A percentile compares a stretch with the other conserved stretches of the same genome.
These are phyloP conservation scores for Prinsepia uniflora DNA, from an alignment of 306 rosid genomes.

Conservation along the genomic window DNA sequence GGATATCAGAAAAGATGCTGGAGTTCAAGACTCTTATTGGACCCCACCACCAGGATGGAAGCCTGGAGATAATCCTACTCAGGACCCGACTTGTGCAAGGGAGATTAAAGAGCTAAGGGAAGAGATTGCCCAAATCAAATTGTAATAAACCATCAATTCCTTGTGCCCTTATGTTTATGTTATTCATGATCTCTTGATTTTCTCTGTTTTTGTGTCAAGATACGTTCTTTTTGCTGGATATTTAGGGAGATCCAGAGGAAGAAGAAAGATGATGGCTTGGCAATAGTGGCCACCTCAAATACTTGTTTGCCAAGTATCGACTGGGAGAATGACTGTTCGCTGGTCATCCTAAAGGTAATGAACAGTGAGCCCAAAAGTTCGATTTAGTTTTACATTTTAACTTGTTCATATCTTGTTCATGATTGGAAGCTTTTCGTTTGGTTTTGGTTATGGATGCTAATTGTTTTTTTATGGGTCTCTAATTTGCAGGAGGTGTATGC, in stretches of 20 bases:
- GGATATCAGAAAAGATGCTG: slow-evolving; percentile 60
- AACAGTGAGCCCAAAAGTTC: slow-evolving; percentile 26
- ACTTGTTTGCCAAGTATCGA: slow-evolving; percentile 35
- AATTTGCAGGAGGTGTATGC: slow-evolving; percentile 45
- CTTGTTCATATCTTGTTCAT: neutral
- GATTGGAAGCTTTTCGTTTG: neutral
- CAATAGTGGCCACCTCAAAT: slow-evolving; percentile 32
- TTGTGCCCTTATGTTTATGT: too few species aligned
- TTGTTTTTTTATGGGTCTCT: neutral
- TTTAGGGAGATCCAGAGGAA: slow-evolving; percentile 43
- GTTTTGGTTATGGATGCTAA: neutral
- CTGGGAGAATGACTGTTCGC: slow-evolving; percentile 35
- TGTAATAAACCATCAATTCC: slow-evolving; percentile 23
- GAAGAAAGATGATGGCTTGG: slow-evolving; percentile 44
- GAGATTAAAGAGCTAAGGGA: slow-evolving; percentile 50
- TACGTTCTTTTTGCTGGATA: neutral
- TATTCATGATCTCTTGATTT: neutral
- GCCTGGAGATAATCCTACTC: slow-evolving; percentile 67
- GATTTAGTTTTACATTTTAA: neutral
- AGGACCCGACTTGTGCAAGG: slow-evolving; percentile 43
- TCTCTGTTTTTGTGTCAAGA: neutral
- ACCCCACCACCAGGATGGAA: slow-evolving; percentile 84
- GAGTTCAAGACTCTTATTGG: slow-evolving; percentile 86
- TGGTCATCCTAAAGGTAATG: slow-evolving; percentile 24
- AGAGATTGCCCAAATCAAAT: slow-evolving; percentile 53